Evolutionary conservation across 305 asterid genomes (phyloP), one percentile per base, ranked within the genome.

Genomic region (Solanum hybrid): DNA sequence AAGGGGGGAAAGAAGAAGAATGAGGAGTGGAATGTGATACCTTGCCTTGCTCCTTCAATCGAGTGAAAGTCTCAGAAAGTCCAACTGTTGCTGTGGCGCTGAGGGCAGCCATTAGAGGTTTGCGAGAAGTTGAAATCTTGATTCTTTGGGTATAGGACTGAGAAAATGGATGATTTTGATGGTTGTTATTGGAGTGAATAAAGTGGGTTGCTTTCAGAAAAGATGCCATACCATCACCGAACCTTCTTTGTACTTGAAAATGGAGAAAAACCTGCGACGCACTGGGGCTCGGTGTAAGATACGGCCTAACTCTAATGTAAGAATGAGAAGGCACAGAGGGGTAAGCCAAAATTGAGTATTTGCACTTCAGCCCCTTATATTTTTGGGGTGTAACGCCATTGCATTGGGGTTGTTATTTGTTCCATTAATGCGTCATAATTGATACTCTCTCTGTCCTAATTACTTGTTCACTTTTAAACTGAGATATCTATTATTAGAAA

Each of bases 1-100:
- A 34, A 85, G 38, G 70, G 34, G 61, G 12, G 36, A 9, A 12
- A 20, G 78, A 90, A 34, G 80, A 33, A 45, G 17, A 79, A 90
- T 73, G 81, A 89, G 34, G 70, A 70, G 70, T 32, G 65, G 88
- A 82, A 34, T 36, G 89, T 27, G 93, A 73, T 92, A 97, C 99
- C 88, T 96, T 95, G 90, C 98, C 98, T 82, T 94, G 93, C 90
- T 92, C 86, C 89, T 90, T 97, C 91, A 97, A 92, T 72, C 90
- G 94, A 87, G 95, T 90, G 91, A 97, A 95, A 80, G 99, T 97
- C 86, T 96, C 95, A 57, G 98, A 92, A 79, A 97, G 92, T 20
- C 97, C 97, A 72, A 90, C 92, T 4, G 96, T 90, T 7, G 96
- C 94, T 29, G 90, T 90, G 94, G 94, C 91, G 37, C 91, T 72